A percentile compares a stretch with the other conserved stretches of the same genome.
Evolutionary conservation across 192 early-diverging fungal species (phyloP).

Genomic region (Mortierella antarctica): DNA sequence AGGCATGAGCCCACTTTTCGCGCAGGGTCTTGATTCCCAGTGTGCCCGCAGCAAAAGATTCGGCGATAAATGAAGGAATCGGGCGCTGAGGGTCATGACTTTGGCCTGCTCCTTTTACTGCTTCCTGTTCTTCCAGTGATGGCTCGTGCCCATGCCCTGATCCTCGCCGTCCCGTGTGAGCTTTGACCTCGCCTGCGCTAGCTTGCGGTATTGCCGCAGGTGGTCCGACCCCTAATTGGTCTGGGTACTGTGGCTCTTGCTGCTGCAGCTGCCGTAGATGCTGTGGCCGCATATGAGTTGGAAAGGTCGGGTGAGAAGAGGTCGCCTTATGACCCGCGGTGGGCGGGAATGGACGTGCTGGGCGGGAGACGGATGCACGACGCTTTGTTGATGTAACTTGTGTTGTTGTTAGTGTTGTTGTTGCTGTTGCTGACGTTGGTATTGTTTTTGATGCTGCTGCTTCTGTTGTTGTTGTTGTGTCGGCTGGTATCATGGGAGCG

Average conservation of each 20-base stretch:
- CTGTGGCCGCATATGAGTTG: neutral
- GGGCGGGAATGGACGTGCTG: slow-evolving; percentile 16
- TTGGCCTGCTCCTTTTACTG: neutral
- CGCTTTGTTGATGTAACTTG: neutral
- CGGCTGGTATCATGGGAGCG: neutral
- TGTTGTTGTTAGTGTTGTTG: neutral
- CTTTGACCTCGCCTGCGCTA: slow-evolving; percentile 21
- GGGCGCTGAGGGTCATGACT: slow-evolving; percentile 24
- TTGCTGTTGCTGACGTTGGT: neutral
- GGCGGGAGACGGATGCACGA: slow-evolving; percentile 2
- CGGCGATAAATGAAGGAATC: slow-evolving; percentile 42
- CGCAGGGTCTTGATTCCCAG: slow-evolving; percentile 41
- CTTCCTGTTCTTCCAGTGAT: neutral
- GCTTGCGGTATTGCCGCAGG: neutral
- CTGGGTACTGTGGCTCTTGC: neutral
- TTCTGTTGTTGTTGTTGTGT: neutral
- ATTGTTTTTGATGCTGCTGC: slow-evolving; percentile 5
- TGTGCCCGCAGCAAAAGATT: slow-evolving; percentile 38
- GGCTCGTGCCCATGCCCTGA: neutral
- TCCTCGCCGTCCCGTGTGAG: neutral
- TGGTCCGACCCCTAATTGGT: neutral
- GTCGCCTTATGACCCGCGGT: slow-evolving; percentile 13
- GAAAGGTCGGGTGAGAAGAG: slow-evolving; percentile 5
- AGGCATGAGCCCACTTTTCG: slow-evolving; percentile 45
- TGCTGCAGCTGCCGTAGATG: neutral